Evolutionary conservation across 805 yeast species (phyloP).

Genomic region (Wickerhamiella slavikovae): DNA sequence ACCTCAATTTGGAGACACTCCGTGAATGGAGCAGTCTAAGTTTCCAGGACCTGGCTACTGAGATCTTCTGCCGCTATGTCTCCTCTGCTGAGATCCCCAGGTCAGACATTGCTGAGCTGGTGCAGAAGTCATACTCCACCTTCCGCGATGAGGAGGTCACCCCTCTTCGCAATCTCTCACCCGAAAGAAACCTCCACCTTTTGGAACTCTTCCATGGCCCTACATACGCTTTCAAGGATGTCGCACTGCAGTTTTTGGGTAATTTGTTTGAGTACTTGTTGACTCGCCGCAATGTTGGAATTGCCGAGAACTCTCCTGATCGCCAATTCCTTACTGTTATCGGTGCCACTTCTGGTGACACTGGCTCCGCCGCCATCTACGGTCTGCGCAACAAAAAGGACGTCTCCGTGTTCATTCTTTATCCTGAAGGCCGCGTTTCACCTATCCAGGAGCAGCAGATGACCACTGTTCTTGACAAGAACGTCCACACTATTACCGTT

Average conservation of each 20-base stretch:
- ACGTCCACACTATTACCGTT: conserved; percentile 88
- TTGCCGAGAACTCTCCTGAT: conserved; percentile 16
- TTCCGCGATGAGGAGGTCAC: conserved; percentile 80
- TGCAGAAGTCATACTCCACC: conserved; percentile 64
- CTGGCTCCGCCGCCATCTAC: conserved; percentile 97
- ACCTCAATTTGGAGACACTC: conserved; percentile 34
- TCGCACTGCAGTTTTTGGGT: conserved; percentile 94
- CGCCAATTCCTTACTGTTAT: conserved; percentile 60
- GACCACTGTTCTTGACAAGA: conserved; percentile 86
- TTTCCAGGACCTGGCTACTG: conserved; percentile 73
- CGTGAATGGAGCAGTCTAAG: conserved; percentile 50
- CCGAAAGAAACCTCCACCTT: conserved; percentile 39
- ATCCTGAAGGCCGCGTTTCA: conserved; percentile 94
- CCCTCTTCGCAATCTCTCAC: conserved; percentile 45
- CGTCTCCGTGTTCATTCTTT: conserved; percentile 88
- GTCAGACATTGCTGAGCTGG: conserved; percentile 40
- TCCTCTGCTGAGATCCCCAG: conserved; percentile 50
- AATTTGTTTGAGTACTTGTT: conserved; percentile 87
- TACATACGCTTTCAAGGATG: conserved; percentile 97
- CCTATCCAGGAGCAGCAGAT: conserved; percentile 97
- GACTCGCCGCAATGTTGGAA: conserved; percentile 42
- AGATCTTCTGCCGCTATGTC: conserved; percentile 66
- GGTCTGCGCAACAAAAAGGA: conserved; percentile 94
- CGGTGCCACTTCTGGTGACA: conserved; percentile 98
- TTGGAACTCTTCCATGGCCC: conserved; percentile 97